Conservation (phyloP, 305 asterid species). For the Euphrasia arctica region DNA sequence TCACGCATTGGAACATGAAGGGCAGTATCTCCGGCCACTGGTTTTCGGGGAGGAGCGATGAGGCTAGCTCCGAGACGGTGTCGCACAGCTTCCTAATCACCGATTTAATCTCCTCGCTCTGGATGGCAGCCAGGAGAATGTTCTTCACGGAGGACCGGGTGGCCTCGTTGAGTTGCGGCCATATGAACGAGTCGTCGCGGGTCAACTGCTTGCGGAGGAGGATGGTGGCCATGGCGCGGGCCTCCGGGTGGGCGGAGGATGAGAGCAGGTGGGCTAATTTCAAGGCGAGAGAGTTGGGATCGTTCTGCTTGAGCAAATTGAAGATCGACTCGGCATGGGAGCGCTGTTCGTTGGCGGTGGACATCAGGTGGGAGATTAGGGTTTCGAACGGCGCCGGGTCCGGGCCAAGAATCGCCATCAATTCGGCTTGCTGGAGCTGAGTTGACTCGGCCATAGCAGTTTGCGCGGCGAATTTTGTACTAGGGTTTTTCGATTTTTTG, state of each 20-base stretch:
- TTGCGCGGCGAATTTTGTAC: conserved; percentile 28
- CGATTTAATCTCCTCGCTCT: conserved; percentile 63
- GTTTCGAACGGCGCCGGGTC: conserved; percentile 75
- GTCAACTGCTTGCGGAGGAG: conserved; percentile 83
- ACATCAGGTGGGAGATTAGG: conserved; percentile 73
- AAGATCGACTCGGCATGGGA: conserved; percentile 79
- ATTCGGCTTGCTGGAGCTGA: conserved; percentile 69
- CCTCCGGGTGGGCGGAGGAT: conserved; percentile 52
- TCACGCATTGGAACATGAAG: conserved; percentile 84
- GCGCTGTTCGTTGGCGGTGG: conserved; percentile 70
- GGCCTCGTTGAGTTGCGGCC: conserved; percentile 60
- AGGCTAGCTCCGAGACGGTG: conserved; percentile 76
- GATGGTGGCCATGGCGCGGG: conserved; percentile 80
- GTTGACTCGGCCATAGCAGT: conserved; percentile 56
- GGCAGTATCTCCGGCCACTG: conserved; percentile 87
- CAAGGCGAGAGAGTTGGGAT: conserved; percentile 70
- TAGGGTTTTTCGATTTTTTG: conserved; percentile 40
- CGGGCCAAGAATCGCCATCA: conserved; percentile 64
- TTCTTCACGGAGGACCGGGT: conserved; percentile 64
- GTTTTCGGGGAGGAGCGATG: conserved; percentile 68
- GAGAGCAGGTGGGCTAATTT: conserved; percentile 66
- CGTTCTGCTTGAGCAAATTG: conserved; percentile 71
- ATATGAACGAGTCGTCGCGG: conserved; percentile 71
- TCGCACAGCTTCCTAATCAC: conserved; percentile 67
- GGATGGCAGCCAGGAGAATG: conserved; percentile 53